Percentiles rank a stretch among this genome's conserved stretches.
phyloP scores from a whole-genome alignment of 129 eudicot species.

The Saussurea involucrata region DNA sequence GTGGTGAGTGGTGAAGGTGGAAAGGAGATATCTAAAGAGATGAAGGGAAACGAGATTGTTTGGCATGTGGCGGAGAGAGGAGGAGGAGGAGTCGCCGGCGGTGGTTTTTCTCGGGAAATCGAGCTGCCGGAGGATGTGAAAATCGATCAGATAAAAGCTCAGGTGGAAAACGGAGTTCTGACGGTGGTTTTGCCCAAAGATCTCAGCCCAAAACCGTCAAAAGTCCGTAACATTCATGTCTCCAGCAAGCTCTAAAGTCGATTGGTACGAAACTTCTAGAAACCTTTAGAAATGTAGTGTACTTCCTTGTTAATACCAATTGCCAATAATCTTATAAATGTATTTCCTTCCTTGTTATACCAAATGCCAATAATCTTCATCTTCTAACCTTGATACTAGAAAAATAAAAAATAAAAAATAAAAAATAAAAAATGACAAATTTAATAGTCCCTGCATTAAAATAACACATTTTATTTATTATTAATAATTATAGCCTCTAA shows the following conservation, averaged over 20 bases:
- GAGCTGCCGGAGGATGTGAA: slow-evolving; percentile 82
- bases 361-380: no score
- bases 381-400: no score
- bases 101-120: slow-evolving; percentile 55
- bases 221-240: slow-evolving; percentile 63
- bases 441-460: no score
- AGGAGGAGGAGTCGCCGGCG: slow-evolving; percentile 23
- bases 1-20: slow-evolving; percentile 57
- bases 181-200: slow-evolving; percentile 78
- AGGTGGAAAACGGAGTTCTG: slow-evolving; percentile 75
- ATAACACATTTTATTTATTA: no score
- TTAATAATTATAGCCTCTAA: no score
- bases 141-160: slow-evolving; percentile 85
- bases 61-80: slow-evolving; percentile 92
- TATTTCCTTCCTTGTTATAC: no score
- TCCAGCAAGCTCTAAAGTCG: slow-evolving; percentile 61
- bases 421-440: no score
- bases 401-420: no score
- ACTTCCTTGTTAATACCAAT: no score
- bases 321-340: background rate
- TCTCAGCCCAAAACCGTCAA: slow-evolving; percentile 49
- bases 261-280: background rate
- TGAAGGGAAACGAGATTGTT: slow-evolving; percentile 54
- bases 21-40: slow-evolving; percentile 36
- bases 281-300: background rate